Evolutionary conservation across 1,139 yeast species (phyloP), one percentile per base, ranked within the genome.

Genomic region (Candida sp.): DNA sequence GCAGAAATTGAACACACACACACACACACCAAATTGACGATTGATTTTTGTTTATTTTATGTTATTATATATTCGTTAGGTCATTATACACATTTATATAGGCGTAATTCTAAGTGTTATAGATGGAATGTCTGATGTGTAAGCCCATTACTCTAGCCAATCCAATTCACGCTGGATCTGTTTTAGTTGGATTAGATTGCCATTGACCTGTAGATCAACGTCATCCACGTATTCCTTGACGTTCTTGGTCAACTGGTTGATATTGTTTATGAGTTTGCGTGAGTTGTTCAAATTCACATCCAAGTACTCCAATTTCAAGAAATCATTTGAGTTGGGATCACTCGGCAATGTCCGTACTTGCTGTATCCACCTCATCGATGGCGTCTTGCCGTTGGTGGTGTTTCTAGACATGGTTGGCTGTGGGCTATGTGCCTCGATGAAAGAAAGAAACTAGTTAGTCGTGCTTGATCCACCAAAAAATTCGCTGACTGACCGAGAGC

Each of bases 221-320:
- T 59, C 59, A 4, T 54, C 45, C 0, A 64, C 56, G 44, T 63
- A 62, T n/a, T 54, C 58, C 3, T 58, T 54, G 34, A 69, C 65
- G 7, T 62, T 54, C 2, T 54, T 55, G 12, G 68, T 59, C 44
- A 73, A 61, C 12, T 61, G 60, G 45, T 66, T 62, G 46, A 77
- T 53, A 53, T 73, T 72, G 23, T 54, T 47, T 32, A 77, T 77
- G 40, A 77, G 60, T 53, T 72, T 73, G 23, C 81, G 61, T 33
- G 78, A 74, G 55, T 77, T 77, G 61, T 75, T 74, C 49, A 77
- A 63, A 54, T 77, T 77, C 39, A 72, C 75, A 26, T 76, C 81
- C n/a, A 77, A 68, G 53, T 76, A 77, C 49, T 77, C 81, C 1
- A 72, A 62, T 51, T 75, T 75, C 49, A 77, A 64, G 52, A 69